Conservation (phyloP, 1,284 basidiomycete species). For the Coriolopsis trogii region DNA sequence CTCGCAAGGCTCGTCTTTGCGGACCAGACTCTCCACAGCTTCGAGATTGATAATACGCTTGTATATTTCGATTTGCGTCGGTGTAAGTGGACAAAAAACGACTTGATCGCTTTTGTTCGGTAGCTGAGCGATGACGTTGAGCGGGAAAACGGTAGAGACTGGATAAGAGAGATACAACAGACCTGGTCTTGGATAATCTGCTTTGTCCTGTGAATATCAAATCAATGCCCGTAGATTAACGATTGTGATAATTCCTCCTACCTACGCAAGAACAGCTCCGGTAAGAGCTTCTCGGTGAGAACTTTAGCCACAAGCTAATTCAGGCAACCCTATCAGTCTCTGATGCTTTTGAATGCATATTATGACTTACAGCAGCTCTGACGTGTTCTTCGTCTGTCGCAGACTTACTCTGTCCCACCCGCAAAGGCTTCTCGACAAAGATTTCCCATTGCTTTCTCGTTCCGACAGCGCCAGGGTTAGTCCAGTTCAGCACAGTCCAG, state of each 20-base stretch:
- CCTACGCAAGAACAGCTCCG: slow-evolving; percentile 79
- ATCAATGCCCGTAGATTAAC: background rate
- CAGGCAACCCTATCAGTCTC: background rate
- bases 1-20: slow-evolving; percentile 69
- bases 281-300: slow-evolving; percentile 70
- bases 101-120: slow-evolving; percentile 84
- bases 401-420: slow-evolving; percentile 65
- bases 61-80: slow-evolving; percentile 70
- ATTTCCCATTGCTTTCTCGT: slow-evolving; percentile 70
- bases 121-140: slow-evolving; percentile 46
- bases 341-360: background rate
- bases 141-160: background rate
- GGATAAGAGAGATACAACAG: background rate
- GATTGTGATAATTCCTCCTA: slow-evolving; percentile 27
- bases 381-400: slow-evolving; percentile 66
- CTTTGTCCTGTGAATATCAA: slow-evolving; percentile 62
- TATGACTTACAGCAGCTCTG: slow-evolving; percentile 50
- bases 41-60: slow-evolving; percentile 63
- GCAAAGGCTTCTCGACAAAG: slow-evolving; percentile 67
- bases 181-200: slow-evolving; percentile 77
- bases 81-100: slow-evolving; percentile 85
- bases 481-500: slow-evolving; percentile 84
- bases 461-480: slow-evolving; percentile 71
- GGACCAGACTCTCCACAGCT: slow-evolving; percentile 67
- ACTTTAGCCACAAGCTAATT: slow-evolving; percentile 53